Percentiles rank a stretch among this genome's conserved stretches.
These are phyloP conservation scores for Boletus rufocinnamomeus DNA, from an alignment of 768 basidiomycete species.

Conservation along the genomic window DNA sequence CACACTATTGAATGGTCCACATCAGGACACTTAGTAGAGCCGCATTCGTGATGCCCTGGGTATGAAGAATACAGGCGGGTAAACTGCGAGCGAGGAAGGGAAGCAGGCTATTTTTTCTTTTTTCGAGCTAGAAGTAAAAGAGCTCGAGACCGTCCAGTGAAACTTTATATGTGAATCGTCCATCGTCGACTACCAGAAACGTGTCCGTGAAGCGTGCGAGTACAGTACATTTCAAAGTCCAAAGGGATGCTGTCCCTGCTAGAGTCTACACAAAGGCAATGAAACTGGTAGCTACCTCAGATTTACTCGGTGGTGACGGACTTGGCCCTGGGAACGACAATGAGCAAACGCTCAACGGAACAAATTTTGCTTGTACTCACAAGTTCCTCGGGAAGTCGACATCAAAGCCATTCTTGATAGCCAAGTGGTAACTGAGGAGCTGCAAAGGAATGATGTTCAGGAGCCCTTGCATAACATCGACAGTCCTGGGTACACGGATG, in stretches of 20 bases:
- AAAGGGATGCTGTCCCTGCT: slow-evolving; percentile 1
- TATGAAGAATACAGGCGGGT: background rate
- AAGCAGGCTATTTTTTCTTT: slow-evolving; percentile 1
- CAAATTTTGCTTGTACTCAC: slow-evolving; percentile 45
- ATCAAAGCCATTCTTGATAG: slow-evolving; percentile 93
- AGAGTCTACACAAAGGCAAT: background rate
- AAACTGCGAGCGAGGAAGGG: background rate
- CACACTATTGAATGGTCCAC: background rate
- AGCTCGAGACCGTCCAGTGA: slow-evolving; percentile 23
- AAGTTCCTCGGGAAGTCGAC: slow-evolving; percentile 98
- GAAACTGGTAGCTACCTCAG: background rate
- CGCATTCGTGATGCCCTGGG: background rate
- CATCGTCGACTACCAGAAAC: slow-evolving; percentile 29
- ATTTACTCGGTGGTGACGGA: slow-evolving; percentile 73
- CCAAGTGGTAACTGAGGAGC: slow-evolving; percentile 93
- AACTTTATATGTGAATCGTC: slow-evolving; percentile 27
- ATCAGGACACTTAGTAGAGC: background rate
- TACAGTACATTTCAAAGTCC: slow-evolving; percentile 22
- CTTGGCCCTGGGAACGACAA: slow-evolving; percentile 54
- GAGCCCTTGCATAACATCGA: slow-evolving; percentile 93
- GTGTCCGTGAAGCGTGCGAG: slow-evolving; percentile 23
- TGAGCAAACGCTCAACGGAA: slow-evolving; percentile 13
- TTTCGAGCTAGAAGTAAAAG: slow-evolving; percentile 1
- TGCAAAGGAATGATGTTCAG: slow-evolving; percentile 97
- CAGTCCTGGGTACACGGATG: slow-evolving; percentile 92